Conservation (phyloP, 768 basidiomycete species). For the Porpolomopsis calyptriformis region DNA sequence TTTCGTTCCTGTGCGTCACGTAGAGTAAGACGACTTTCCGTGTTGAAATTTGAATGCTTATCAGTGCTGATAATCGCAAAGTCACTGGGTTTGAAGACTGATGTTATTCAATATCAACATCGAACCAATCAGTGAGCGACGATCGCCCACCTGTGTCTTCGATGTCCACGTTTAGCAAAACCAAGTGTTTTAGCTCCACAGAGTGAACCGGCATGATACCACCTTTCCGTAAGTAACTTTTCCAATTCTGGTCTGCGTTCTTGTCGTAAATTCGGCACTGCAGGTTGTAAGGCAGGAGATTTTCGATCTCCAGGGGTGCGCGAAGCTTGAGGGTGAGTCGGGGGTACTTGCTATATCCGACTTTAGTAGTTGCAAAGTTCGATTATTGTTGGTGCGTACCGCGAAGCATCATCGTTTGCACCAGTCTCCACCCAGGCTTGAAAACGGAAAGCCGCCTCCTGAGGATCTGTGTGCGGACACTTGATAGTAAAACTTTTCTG, state of each 20-base stretch:
- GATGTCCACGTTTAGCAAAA: constrained; percentile 80
- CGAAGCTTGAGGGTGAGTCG: constrained; percentile 77
- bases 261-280: constrained; percentile 98
- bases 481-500: constrained; percentile 64
- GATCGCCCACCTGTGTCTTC: constrained; percentile 71
- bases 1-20: constrained; percentile 67
- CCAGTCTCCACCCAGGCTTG: constrained; percentile 86
- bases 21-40: constrained; percentile 62
- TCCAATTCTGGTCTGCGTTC: constrained; percentile 88
- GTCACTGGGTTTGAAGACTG: constrained; percentile 88
- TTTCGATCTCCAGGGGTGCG: constrained; percentile 92
- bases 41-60: constrained; percentile 78
- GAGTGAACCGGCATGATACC: constrained; percentile 96
- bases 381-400: constrained; percentile 31
- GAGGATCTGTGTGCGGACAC: constrained; percentile 71
- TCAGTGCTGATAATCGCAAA: constrained; percentile 97
- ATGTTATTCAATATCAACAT: background rate
- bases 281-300: constrained; percentile 86
- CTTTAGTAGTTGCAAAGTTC: background rate
- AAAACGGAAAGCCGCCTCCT: constrained; percentile 87
- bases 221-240: constrained; percentile 84
- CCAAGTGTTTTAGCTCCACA: constrained; percentile 81
- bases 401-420: constrained; percentile 32
- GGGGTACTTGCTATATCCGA: constrained; percentile 58
- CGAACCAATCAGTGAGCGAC: background rate